Percentiles rank a stretch among this genome's conserved stretches.
These are phyloP conservation scores for Colletotrichum tabaci DNA, from an alignment of 2,329 filamentous ascomycete species.

Conservation along the genomic window DNA sequence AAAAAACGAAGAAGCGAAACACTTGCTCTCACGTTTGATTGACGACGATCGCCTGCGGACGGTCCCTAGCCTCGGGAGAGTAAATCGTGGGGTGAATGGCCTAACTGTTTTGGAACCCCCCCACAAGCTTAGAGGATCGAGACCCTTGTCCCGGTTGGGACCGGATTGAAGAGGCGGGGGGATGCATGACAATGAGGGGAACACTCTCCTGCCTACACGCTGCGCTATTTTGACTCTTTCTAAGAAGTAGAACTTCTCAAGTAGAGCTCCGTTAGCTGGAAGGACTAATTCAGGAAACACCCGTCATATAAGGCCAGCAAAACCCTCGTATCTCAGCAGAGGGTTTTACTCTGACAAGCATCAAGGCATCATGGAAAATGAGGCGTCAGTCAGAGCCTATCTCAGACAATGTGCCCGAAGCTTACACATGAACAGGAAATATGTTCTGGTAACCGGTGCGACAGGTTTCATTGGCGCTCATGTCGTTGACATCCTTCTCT, in stretches of 20 bases:
- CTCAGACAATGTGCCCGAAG: not conserved
- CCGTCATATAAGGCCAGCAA: too few relatives aligned
- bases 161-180: not conserved
- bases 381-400: not conserved
- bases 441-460: conserved; percentile 28
- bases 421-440: conserved; percentile 15
- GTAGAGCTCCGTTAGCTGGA: not conserved
- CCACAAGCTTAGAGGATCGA: not conserved
- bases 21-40: too few relatives aligned
- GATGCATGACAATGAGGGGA: not conserved
- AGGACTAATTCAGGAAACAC: too few relatives aligned
- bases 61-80: too few relatives aligned
- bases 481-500: conserved; percentile 51
- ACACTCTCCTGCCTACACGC: not conserved
- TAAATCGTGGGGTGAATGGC: too few relatives aligned
- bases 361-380: not conserved
- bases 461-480: conserved; percentile 49
- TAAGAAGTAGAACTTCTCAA: not conserved
- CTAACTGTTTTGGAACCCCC: too few relatives aligned
- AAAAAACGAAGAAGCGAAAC: too few relatives aligned
- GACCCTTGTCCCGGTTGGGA: not conserved
- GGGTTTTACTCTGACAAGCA: too few relatives aligned
- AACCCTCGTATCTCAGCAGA: too few relatives aligned
- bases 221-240: not conserved
- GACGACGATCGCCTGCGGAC: too few relatives aligned